These are phyloP conservation scores for Aspergillus latus DNA, from an alignment of 2,329 filamentous ascomycete species.

Conservation along the genomic window DNA sequence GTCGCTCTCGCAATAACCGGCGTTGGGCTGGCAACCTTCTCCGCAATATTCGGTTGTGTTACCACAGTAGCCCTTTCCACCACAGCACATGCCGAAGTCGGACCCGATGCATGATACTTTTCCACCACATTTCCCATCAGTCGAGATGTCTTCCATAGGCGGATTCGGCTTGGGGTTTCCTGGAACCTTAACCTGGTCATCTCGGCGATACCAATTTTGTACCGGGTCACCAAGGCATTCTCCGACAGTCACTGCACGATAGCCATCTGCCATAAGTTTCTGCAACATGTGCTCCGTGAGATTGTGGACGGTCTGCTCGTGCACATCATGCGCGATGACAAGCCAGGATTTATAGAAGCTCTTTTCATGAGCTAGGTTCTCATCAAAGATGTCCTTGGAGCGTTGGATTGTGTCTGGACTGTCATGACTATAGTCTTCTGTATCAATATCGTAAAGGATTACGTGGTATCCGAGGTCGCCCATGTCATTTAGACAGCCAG, in stretches of 20 bases:
- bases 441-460: conserved; percentile 49
- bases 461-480: conserved; percentile 52
- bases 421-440: conserved; percentile 47
- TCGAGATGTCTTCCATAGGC: conserved; percentile 24
- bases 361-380: conserved; percentile 28
- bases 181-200: conserved; percentile 23
- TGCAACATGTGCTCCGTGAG: conserved; percentile 44
- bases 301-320: conserved; percentile 45
- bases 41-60: conserved; percentile 34
- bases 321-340: conserved; percentile 45
- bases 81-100: conserved; percentile 36
- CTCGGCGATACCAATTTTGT: conserved; percentile 45
- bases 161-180: conserved; percentile 18
- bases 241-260: conserved; percentile 43
- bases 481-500: conserved; percentile 45
- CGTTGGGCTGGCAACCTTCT: conserved; percentile 31
- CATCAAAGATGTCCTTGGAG: conserved; percentile 44
- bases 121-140: conserved; percentile 37
- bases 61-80: conserved; percentile 30
- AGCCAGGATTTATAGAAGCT: conserved; percentile 37
- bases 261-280: conserved; percentile 31
- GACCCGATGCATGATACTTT: conserved; percentile 38
- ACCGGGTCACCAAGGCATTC: conserved; percentile 43
- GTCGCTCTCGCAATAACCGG: conserved; percentile 29
- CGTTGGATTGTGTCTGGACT: conserved; percentile 38